phyloP scores from a whole-genome alignment of 2,329 filamentous ascomycete genomes.

The Magnaporthiopsis rhizophila region DNA sequence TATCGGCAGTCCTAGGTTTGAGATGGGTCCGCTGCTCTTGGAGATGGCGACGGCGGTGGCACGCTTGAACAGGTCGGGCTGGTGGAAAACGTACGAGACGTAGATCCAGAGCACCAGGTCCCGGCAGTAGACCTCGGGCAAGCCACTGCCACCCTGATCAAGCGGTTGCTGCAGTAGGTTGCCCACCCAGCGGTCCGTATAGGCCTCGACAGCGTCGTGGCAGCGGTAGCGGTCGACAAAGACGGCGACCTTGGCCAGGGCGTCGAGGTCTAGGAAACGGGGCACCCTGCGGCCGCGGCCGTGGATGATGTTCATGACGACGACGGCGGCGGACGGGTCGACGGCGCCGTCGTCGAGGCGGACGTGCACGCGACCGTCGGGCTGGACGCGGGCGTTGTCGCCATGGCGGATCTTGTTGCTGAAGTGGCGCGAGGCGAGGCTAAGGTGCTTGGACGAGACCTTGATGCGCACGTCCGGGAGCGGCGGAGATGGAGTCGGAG shows the following conservation, averaged over 20 bases:
- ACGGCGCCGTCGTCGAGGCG: conserved; percentile 18
- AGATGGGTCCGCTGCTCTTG: conserved; percentile 18
- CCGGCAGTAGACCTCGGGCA: conserved; percentile 13
- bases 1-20: conserved; percentile 20
- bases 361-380: conserved; percentile 24
- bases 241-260: conserved; percentile 33
- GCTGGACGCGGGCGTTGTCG: conserved; percentile 10
- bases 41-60: conserved; percentile 19
- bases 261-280: conserved; percentile 26
- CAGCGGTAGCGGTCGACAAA: conserved; percentile 35
- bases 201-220: conserved; percentile 32
- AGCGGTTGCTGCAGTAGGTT: not conserved
- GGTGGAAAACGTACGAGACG: conserved; percentile 22
- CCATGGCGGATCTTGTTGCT: conserved; percentile 16
- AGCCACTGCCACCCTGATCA: not conserved
- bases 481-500: not conserved
- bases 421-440: conserved; percentile 23
- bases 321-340: conserved; percentile 29
- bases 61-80: conserved; percentile 18
- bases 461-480: conserved; percentile 23
- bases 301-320: conserved; percentile 39
- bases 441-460: conserved; percentile 27
- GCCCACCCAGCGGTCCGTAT: conserved; percentile 29
- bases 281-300: conserved; percentile 31
- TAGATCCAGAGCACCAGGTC: conserved; percentile 24